A percentile compares a stretch with the other conserved stretches of the same genome.
phyloP scores from a whole-genome alignment of 139 green algal genomes.

The Deuterostichococcus epilithicus region DNA sequence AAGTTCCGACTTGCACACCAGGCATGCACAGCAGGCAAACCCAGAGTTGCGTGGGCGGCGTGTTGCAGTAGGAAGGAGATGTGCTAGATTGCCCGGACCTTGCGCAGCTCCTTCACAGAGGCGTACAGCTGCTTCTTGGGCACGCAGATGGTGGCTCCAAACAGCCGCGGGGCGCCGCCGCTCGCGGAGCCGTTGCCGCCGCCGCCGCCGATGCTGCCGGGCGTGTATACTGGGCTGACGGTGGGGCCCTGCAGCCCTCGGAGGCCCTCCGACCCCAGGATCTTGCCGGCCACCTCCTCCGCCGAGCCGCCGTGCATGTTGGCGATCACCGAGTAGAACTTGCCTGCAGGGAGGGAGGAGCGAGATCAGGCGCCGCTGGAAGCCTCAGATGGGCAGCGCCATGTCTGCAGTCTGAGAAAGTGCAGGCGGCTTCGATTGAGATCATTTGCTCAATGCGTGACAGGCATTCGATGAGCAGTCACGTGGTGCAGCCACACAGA shows the following conservation, averaged over 20 bases:
- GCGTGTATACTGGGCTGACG: slow-evolving; percentile 70
- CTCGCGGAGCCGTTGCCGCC: slow-evolving; percentile 15
- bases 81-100: slow-evolving; percentile 45
- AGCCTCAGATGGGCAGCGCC: too few species aligned
- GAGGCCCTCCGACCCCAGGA: slow-evolving; percentile 54
- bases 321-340: slow-evolving; percentile 86
- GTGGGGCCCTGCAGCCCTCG: slow-evolving; percentile 85
- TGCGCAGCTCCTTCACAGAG: slow-evolving; percentile 79
- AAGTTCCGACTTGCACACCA: neutral
- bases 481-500: too few species aligned
- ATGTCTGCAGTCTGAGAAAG: too few species aligned
- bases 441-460: too few species aligned
- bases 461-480: too few species aligned
- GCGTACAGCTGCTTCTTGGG: slow-evolving; percentile 85
- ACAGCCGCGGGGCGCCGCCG: slow-evolving; percentile 40
- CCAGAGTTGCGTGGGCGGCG: too few species aligned
- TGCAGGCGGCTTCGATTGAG: too few species aligned
- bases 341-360: slow-evolving; percentile 54
- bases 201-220: neutral
- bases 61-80: too few species aligned
- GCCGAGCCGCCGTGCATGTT: slow-evolving; percentile 81
- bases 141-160: slow-evolving; percentile 79
- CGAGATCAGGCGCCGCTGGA: too few species aligned
- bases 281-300: slow-evolving; percentile 69
- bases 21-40: neutral